Evolutionary conservation across 768 basidiomycete species (phyloP).

Genomic region (Leccinum barrowsii): DNA sequence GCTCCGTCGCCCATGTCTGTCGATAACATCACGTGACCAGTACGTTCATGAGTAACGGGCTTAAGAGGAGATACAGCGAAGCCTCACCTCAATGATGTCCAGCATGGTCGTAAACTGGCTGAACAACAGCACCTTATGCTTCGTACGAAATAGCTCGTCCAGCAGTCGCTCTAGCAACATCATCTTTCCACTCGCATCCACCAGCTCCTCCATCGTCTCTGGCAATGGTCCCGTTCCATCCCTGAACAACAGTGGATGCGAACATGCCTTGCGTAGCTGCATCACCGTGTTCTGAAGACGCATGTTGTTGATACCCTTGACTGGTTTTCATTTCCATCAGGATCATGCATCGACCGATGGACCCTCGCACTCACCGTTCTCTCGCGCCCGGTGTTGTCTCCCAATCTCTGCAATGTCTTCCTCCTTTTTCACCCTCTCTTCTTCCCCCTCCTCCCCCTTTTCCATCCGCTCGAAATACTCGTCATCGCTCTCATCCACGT

Average conservation of each 20-base stretch:
- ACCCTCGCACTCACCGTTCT: slow-evolving; percentile 48
- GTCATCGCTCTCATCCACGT: slow-evolving; percentile 54
- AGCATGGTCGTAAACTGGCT: slow-evolving; percentile 97
- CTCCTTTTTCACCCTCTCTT: slow-evolving; percentile 34
- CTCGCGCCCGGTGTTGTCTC: slow-evolving; percentile 52
- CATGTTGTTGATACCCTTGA: slow-evolving; percentile 87
- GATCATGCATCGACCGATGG: slow-evolving; percentile 1
- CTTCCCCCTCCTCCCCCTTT: slow-evolving; percentile 42
- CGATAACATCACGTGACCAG: not conserved
- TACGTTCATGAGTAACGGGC: not conserved
- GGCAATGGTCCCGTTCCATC: slow-evolving; percentile 29
- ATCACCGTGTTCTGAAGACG: slow-evolving; percentile 92
- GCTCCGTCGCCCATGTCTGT: slow-evolving; percentile 73
- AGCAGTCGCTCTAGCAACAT: slow-evolving; percentile 89
- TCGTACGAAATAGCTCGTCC: slow-evolving; percentile 70
- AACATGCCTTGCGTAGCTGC: slow-evolving; percentile 96
- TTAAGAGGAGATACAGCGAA: not conserved
- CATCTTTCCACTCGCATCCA: slow-evolving; percentile 94
- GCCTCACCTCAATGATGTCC: slow-evolving; percentile 82
- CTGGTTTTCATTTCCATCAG: slow-evolving; percentile 34
- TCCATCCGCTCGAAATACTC: slow-evolving; percentile 66
- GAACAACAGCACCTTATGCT: slow-evolving; percentile 84
- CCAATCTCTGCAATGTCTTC: slow-evolving; percentile 53
- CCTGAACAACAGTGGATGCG: slow-evolving; percentile 88
- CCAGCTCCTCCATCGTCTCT: slow-evolving; percentile 72